Percentiles rank a stretch among this genome's conserved stretches.
Evolutionary conservation across 2,329 filamentous ascomycete genomes (phyloP).

Genomic region (Stenocarpella maydis): DNA sequence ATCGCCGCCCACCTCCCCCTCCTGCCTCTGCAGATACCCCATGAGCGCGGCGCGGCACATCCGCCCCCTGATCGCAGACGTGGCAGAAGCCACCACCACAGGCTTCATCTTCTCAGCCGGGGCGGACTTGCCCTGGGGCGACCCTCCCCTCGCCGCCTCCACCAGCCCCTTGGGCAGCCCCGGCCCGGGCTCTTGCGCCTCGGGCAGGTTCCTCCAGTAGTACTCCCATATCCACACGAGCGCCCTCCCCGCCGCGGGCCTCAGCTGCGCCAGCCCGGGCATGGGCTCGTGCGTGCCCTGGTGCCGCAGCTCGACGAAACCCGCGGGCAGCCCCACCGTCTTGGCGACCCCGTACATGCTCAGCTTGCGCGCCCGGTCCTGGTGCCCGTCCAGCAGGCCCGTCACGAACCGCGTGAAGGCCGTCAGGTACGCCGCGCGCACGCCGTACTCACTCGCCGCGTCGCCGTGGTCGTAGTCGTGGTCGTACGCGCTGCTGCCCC

Average conservation of each 20-base stretch:
- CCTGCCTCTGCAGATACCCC: constrained; percentile 49
- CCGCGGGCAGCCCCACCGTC: constrained; percentile 73
- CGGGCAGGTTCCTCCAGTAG: constrained; percentile 74
- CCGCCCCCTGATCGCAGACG: constrained; percentile 18
- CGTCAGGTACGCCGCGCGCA: constrained; percentile 75
- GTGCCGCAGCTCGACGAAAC: constrained; percentile 89
- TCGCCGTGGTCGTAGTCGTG: background rate
- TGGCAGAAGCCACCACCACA: background rate
- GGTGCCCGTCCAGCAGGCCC: constrained; percentile 77
- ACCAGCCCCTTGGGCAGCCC: no score
- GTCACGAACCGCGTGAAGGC: constrained; percentile 85
- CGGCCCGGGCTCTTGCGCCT: constrained; percentile 30
- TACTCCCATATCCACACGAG: constrained; percentile 88
- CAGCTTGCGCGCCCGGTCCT: constrained; percentile 71
- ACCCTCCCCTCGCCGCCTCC: no score
- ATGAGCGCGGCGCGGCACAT: constrained; percentile 48
- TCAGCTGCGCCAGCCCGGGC: constrained; percentile 77
- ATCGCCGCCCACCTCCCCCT: constrained; percentile 36
- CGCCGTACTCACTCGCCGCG: constrained; percentile 57
- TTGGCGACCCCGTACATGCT: constrained; percentile 78
- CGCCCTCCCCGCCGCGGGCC: constrained; percentile 73
- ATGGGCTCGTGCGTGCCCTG: constrained; percentile 91
- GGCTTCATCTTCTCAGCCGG: constrained; percentile 14
- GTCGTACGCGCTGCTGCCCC: background rate
- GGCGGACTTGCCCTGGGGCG: constrained; percentile 1